These are phyloP conservation scores for Taphrina pruni DNA, from an alignment of 1,139 yeast genomes.

Conservation along the genomic window DNA sequence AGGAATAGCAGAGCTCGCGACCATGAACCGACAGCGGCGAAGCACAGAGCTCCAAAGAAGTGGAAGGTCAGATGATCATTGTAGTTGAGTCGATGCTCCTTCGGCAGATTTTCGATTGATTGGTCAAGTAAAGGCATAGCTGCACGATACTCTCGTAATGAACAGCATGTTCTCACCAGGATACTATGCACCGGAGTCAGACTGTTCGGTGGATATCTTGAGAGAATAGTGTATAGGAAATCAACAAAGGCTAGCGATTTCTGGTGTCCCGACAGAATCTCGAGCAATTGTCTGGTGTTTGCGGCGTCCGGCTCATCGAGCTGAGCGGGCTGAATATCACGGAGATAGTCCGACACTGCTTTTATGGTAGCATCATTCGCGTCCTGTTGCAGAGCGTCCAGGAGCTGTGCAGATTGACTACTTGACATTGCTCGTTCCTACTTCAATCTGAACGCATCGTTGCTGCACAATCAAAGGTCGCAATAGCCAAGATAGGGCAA, in stretches of 20 bases:
- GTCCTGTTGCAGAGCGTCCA: not conserved
- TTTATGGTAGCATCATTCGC: not conserved
- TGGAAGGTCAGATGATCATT: slow-evolving; percentile 47
- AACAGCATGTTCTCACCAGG: slow-evolving; percentile 25
- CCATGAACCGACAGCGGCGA: slow-evolving; percentile 45
- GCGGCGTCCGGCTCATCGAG: not conserved
- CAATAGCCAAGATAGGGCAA: not conserved
- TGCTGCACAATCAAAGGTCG: too few relatives aligned
- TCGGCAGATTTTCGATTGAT: slow-evolving; percentile 22
- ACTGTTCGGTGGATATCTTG: slow-evolving; percentile 14
- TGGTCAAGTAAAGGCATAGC: slow-evolving; percentile 19
- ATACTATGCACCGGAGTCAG: slow-evolving; percentile 29
- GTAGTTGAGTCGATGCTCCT: slow-evolving; percentile 35
- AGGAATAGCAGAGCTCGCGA: slow-evolving; percentile 47
- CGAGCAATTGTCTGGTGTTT: slow-evolving; percentile 14
- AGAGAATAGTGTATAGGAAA: not conserved
- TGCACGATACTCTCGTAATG: not conserved
- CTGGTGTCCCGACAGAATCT: not conserved
- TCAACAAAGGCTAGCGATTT: not conserved
- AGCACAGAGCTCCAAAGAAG: slow-evolving; percentile 47
- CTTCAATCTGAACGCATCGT: not conserved
- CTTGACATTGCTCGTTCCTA: not conserved
- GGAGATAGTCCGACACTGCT: not conserved
- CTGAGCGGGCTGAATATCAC: not conserved
- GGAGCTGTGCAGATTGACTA: not conserved